phyloP scores from a whole-genome alignment of 345 rosid species.

The Stellera chamaejasme region DNA sequence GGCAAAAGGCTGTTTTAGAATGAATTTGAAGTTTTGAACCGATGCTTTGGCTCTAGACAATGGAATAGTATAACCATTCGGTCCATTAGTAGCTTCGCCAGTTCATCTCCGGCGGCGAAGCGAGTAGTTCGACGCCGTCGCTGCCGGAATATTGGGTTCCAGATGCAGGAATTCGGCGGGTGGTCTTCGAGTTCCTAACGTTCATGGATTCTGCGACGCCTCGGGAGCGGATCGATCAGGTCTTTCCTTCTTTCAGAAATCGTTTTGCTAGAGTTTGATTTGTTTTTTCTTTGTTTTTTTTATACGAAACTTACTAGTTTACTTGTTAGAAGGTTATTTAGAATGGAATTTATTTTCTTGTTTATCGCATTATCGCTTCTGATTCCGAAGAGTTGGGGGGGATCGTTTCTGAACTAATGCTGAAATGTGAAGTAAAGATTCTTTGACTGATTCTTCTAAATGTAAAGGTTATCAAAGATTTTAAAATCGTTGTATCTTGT shows the following conservation, averaged over 20 bases:
- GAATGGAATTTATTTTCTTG: neutral
- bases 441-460: neutral
- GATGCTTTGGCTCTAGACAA: too few relatives aligned
- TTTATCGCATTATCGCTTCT: conserved; percentile 2
- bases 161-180: conserved; percentile 20
- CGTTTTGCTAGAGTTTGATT: neutral
- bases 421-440: neutral
- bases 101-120: neutral
- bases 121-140: conserved; percentile 8
- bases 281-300: neutral
- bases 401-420: neutral
- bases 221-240: conserved; percentile 63
- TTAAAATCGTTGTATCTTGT: conserved; percentile 3
- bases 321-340: neutral
- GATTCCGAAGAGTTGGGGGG: conserved; percentile 1
- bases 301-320: neutral
- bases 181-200: conserved; percentile 18
- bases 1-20: too few relatives aligned
- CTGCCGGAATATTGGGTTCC: conserved; percentile 2
- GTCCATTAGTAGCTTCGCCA: too few relatives aligned
- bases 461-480: neutral
- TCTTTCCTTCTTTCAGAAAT: conserved; percentile 16
- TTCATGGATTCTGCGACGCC: conserved; percentile 65
- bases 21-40: too few relatives aligned
- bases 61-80: too few relatives aligned